Conservation (phyloP, 2,329 filamentous ascomycete genomes). For the Falciphora oryzae region DNA sequence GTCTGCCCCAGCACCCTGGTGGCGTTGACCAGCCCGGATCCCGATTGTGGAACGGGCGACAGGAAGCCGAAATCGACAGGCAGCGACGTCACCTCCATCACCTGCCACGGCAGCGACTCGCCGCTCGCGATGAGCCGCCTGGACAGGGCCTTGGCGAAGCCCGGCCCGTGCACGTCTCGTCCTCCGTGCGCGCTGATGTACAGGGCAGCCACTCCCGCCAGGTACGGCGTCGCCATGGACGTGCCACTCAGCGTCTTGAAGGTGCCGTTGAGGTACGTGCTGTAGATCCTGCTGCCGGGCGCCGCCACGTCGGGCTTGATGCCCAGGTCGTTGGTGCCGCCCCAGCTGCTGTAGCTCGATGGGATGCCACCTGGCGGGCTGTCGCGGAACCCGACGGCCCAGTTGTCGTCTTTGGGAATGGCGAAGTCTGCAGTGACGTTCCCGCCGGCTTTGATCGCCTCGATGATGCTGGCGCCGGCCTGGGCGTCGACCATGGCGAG, state of each 20-base stretch:
- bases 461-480: slow-evolving; percentile 26
- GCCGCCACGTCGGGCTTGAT: slow-evolving; percentile 37
- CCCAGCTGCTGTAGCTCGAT: slow-evolving; percentile 35
- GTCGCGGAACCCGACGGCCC: slow-evolving; percentile 28
- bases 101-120: slow-evolving; percentile 22
- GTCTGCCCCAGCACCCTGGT: slow-evolving; percentile 32
- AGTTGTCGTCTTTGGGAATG: slow-evolving; percentile 24
- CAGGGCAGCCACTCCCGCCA: slow-evolving; percentile 35
- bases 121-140: slow-evolving; percentile 28
- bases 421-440: slow-evolving; percentile 30
- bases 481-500: slow-evolving; percentile 4
- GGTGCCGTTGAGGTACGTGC: slow-evolving; percentile 32
- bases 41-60: slow-evolving; percentile 14
- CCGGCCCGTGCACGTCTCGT: slow-evolving; percentile 23
- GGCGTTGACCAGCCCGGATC: slow-evolving; percentile 26
- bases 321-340: slow-evolving; percentile 34
- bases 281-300: slow-evolving; percentile 37
- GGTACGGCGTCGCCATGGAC: slow-evolving; percentile 41
- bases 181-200: slow-evolving; percentile 28
- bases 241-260: slow-evolving; percentile 38
- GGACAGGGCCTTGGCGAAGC: slow-evolving; percentile 21
- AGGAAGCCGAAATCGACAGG: slow-evolving; percentile 15
- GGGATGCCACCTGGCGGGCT: slow-evolving; percentile 26
- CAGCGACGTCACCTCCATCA: slow-evolving; percentile 13
- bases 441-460: slow-evolving; percentile 22